Evolutionary conservation across 2,329 filamentous ascomycete species (phyloP), one percentile per base, ranked within the genome.

Genomic region (Pseudocercospora macadamiae): DNA sequence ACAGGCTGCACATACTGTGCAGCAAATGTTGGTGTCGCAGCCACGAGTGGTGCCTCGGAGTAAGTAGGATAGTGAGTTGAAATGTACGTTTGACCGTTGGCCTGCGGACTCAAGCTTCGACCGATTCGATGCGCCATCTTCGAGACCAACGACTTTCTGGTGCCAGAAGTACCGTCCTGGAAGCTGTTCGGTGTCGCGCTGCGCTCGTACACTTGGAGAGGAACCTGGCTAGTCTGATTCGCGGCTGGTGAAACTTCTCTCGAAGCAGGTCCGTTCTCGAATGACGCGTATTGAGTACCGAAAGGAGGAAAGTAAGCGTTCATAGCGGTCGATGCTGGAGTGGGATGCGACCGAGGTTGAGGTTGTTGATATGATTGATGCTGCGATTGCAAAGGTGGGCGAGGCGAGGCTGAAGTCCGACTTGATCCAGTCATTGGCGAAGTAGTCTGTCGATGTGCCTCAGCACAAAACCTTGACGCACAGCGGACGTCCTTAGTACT

Each of bases 351-450:
- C n/a, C n/a, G n/a, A n/a, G 54, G 51, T 25, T 16, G 30, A 34
- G 23, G 51, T 44, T 54, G 49, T 1, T 42, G 44, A 21, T 23
- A 25, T n/a, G 21, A 45, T 14, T 45, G 42, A 12, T 25, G 9
- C 25, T 21, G 42, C 21, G 42, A 45, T 4, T 3, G 5, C 21
- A 45, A 26, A 45, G 21, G 45, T n/a, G 28, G 36, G 3, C n/a
- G 25, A 4, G 32, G 28, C 6, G 44, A 32, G 16, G 12, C 30
- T 19, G 26, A 12, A 12, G 48, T 28, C n/a, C 19, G 34, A 5
- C 5, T n/a, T 19, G 28, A 23, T 18, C 47, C 23, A 37, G 49
- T 30, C 44, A 57, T 57, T 3, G 55, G 55, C 36, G 59, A 61
- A 9, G 45, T 49, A 10, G 37, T 51, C 55, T 55, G 25, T 21